Percentiles rank a stretch among this genome's conserved stretches.
Evolutionary conservation across 2,329 filamentous ascomycete genomes (phyloP).

Genomic region (Byssothecium circinans): DNA sequence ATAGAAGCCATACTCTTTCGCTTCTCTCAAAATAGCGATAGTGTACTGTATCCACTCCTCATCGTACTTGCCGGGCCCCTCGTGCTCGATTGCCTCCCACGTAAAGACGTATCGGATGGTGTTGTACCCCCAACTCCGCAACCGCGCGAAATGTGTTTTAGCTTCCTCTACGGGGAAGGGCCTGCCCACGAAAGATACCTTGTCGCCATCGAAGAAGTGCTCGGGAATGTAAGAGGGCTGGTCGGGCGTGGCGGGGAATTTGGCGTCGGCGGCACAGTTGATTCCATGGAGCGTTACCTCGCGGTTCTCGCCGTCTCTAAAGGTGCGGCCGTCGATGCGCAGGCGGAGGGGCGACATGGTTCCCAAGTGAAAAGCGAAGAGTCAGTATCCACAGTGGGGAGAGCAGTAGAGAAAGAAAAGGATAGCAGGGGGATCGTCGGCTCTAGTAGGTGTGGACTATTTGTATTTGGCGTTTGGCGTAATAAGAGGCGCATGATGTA

Average conservation of each 20-base stretch:
- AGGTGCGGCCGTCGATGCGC: conserved; percentile 80
- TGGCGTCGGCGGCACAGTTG: conserved; percentile 88
- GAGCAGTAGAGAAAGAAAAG: not conserved
- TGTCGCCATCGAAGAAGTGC: conserved; percentile 89
- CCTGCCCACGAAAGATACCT: conserved; percentile 82
- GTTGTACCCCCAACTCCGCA: conserved; percentile 92
- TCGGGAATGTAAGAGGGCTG: conserved; percentile 76
- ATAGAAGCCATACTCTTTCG: conserved; percentile 90
- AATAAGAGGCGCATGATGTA: no score
- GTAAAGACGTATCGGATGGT: conserved; percentile 96
- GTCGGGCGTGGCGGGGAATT: conserved; percentile 80
- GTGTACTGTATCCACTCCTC: conserved; percentile 93
- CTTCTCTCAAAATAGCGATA: conserved; percentile 77
- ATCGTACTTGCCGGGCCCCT: conserved; percentile 88
- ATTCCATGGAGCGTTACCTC: conserved; percentile 90
- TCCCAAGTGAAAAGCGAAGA: not conserved
- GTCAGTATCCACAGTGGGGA: not conserved
- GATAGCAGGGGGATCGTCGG: no score
- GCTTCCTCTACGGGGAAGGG: conserved; percentile 85
- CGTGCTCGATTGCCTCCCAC: conserved; percentile 97
- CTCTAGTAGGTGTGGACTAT: no score
- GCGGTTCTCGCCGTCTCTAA: conserved; percentile 78
- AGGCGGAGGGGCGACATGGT: conserved; percentile 76
- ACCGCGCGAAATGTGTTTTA: conserved; percentile 78
- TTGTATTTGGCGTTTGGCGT: no score